These are phyloP conservation scores for Pyrrhoderma lamaoense DNA, from an alignment of 1,284 basidiomycete species.

Conservation along the genomic window DNA sequence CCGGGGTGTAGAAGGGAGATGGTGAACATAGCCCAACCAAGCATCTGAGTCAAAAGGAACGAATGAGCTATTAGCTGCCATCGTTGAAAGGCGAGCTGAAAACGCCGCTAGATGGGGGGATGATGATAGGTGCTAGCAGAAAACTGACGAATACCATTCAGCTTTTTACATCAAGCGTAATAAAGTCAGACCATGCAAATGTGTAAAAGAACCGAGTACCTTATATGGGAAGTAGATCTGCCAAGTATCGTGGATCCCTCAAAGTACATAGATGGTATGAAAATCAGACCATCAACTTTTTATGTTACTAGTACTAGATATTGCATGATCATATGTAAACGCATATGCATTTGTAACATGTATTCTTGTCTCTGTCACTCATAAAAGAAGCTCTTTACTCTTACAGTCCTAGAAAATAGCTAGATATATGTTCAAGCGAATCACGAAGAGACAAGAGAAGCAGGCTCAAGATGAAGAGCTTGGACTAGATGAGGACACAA, in stretches of 20 bases:
- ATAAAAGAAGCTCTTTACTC: too few species aligned
- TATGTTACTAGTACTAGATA: too few species aligned
- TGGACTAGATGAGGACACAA: constrained; percentile 63
- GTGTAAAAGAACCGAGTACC: too few species aligned
- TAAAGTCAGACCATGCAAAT: constrained; percentile 7
- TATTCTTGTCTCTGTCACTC: too few species aligned
- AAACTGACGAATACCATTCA: background rate
- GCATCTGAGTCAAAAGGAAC: constrained; percentile 1
- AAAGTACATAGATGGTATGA: too few species aligned
- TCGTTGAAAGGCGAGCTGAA: constrained; percentile 1
- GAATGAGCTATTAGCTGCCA: constrained; percentile 14
- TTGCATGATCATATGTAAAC: too few species aligned
- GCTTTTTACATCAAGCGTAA: background rate
- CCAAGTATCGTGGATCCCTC: too few species aligned
- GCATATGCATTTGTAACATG: too few species aligned
- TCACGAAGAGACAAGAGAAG: constrained; percentile 61
- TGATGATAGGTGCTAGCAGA: background rate
- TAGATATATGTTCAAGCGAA: constrained; percentile 86
- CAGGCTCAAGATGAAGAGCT: constrained; percentile 62
- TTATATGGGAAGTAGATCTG: too few species aligned
- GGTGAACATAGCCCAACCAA: constrained; percentile 13
- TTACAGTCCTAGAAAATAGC: too few species aligned
- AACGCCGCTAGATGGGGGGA: background rate
- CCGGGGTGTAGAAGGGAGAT: constrained; percentile 13
- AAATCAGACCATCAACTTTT: too few species aligned